These are phyloP conservation scores for Aspergillus versicolor DNA, from an alignment of 2,329 filamentous ascomycete genomes.

Conservation along the genomic window DNA sequence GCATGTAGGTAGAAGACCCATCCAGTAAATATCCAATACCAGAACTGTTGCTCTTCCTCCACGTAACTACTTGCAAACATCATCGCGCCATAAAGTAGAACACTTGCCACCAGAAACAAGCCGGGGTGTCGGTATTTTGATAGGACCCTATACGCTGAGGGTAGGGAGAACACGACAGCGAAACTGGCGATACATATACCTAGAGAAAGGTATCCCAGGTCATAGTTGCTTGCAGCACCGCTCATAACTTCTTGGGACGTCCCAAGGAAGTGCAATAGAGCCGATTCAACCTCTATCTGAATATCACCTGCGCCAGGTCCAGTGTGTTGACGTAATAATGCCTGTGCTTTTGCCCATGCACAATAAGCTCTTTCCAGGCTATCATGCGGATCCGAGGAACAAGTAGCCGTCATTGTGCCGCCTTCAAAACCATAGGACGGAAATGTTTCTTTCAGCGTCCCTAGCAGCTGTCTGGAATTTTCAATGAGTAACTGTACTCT, in stretches of 20 bases:
- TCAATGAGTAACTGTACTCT: conserved; percentile 67
- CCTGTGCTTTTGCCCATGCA: conserved; percentile 57
- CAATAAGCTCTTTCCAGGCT: conserved; percentile 64
- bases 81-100: conserved; percentile 71
- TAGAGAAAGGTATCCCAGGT: conserved; percentile 55
- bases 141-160: conserved; percentile 30
- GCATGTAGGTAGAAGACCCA: conserved; percentile 51
- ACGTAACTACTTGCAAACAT: conserved; percentile 99
- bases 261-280: conserved; percentile 59
- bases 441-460: conserved; percentile 74
- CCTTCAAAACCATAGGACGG: conserved; percentile 52
- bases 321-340: conserved; percentile 19
- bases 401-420: conserved; percentile 18
- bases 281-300: conserved; percentile 23
- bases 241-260: conserved; percentile 78
- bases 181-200: conserved; percentile 39
- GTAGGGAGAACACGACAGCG: conserved; percentile 43
- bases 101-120: conserved; percentile 50
- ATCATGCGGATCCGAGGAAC: conserved; percentile 22
- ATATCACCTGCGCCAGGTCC: conserved; percentile 4
- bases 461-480: conserved; percentile 79
- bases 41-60: conserved; percentile 97
- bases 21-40: conserved; percentile 77
- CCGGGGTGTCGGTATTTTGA: conserved; percentile 26
- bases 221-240: conserved; percentile 88